phyloP scores from a whole-genome alignment of 768 basidiomycete genomes.

The Russula brevipes region DNA sequence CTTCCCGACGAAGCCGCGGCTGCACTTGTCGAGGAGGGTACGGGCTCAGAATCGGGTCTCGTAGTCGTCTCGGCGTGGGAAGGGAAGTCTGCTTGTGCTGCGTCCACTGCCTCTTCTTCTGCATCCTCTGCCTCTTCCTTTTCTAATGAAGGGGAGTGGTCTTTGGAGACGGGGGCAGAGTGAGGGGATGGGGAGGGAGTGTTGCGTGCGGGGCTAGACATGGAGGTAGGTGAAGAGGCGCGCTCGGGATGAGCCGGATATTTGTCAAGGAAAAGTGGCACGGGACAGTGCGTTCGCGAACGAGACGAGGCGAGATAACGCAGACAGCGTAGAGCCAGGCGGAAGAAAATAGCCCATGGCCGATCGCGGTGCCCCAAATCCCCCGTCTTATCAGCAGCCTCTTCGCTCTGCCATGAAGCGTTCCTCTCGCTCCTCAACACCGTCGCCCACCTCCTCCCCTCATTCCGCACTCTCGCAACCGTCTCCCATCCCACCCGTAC shows the following conservation, averaged over 20 bases:
- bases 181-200: slow-evolving; percentile 7
- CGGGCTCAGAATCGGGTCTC: not conserved
- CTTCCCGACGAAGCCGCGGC: slow-evolving; percentile 25
- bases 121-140: not conserved
- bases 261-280: not conserved
- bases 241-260: slow-evolving; percentile 2
- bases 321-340: no score
- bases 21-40: slow-evolving; percentile 10
- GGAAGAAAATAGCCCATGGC: slow-evolving; percentile 4
- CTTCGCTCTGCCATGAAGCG: slow-evolving; percentile 56
- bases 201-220: slow-evolving; percentile 8
- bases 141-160: slow-evolving; percentile 5
- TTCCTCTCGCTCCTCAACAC: slow-evolving; percentile 30
- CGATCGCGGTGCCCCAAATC: slow-evolving; percentile 26
- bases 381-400: slow-evolving; percentile 27
- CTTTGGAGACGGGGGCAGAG: not conserved
- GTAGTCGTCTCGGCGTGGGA: not conserved
- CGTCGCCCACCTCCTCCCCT: slow-evolving; percentile 25
- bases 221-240: slow-evolving; percentile 1
- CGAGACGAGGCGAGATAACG: no score
- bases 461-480: slow-evolving; percentile 17
- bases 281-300: no score
- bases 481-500: not conserved
- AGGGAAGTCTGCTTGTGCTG: not conserved
- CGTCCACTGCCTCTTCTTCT: not conserved